phyloP scores from a whole-genome alignment of 2,329 filamentous ascomycete genomes.

The Sodiomyces alkalinus region DNA sequence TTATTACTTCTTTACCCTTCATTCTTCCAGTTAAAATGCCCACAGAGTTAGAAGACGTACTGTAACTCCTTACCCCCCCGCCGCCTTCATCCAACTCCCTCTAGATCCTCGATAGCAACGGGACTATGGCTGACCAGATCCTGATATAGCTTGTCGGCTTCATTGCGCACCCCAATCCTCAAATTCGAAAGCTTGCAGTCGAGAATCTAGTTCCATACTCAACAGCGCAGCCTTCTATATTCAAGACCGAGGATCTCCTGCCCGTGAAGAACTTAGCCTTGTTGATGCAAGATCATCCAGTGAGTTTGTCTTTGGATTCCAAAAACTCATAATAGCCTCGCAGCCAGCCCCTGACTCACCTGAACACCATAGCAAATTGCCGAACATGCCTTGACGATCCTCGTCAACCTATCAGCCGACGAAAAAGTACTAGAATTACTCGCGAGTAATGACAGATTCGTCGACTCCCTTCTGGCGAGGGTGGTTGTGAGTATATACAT shows the following conservation, averaged over 20 bases:
- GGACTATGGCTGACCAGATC: constrained; percentile 4
- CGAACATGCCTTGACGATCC: constrained; percentile 81
- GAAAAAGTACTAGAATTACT: constrained; percentile 57
- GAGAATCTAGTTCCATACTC: constrained; percentile 82
- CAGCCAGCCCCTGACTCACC: not conserved
- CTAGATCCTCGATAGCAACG: too few species aligned
- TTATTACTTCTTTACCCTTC: too few species aligned
- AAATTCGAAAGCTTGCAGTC: constrained; percentile 72
- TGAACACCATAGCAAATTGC: constrained; percentile 52
- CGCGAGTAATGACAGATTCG: constrained; percentile 64
- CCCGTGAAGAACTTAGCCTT: constrained; percentile 82
- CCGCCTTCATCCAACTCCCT: too few species aligned
- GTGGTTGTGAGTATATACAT: constrained; percentile 47
- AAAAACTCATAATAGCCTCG: not conserved
- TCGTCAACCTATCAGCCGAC: constrained; percentile 75
- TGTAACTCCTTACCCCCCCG: not conserved
- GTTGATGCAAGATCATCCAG: constrained; percentile 67
- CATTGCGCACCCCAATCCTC: constrained; percentile 79
- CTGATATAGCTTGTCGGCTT: constrained; percentile 67
- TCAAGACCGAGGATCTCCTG: constrained; percentile 65
- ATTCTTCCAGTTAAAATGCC: constrained; percentile 41
- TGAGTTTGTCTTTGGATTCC: too few species aligned
- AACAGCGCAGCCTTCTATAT: constrained; percentile 56
- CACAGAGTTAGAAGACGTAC: constrained; percentile 62
- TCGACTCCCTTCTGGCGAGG: constrained; percentile 56